A percentile compares a stretch with the other conserved stretches of the same genome.
phyloP scores from a whole-genome alignment of 1,139 yeast species.

The Ogataea hybrid region DNA sequence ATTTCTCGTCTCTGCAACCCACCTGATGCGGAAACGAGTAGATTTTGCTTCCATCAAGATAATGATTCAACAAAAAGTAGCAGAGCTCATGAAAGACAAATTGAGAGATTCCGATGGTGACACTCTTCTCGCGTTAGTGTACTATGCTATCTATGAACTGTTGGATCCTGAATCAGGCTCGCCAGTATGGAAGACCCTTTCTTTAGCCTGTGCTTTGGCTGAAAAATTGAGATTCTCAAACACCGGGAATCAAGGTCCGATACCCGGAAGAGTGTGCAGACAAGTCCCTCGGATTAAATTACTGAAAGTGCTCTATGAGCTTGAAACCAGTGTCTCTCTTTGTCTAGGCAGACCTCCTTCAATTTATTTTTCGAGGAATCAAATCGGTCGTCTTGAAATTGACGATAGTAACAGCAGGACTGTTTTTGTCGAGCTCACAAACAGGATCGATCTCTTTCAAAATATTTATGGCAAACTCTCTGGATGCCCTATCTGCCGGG shows the following conservation, averaged over 20 bases:
- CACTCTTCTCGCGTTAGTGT: conserved; percentile 15
- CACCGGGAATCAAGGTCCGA: conserved; percentile 2
- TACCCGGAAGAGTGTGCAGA: conserved; percentile 15
- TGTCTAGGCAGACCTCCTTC: conserved; percentile 18
- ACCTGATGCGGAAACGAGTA: conserved; percentile 18
- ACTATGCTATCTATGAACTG: conserved; percentile 19
- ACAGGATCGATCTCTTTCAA: not conserved
- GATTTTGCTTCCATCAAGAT: conserved; percentile 21
- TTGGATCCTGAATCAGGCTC: conserved; percentile 21
- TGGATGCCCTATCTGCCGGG: not conserved
- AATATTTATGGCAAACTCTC: not conserved
- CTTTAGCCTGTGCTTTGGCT: conserved; percentile 20
- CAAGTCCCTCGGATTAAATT: conserved; percentile 10
- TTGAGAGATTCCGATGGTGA: conserved; percentile 18
- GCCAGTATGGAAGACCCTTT: conserved; percentile 16
- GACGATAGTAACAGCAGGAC: not conserved
- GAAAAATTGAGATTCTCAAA: conserved; percentile 19
- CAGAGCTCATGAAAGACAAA: conserved; percentile 13
- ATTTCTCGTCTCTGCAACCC: conserved; percentile 21
- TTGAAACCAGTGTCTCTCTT: conserved; percentile 16
- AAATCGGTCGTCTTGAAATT: not conserved
- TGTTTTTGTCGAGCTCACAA: not conserved
- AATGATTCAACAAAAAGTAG: conserved; percentile 21
- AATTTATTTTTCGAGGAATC: not conserved
- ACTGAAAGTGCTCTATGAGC: conserved; percentile 12